These are phyloP conservation scores for Pyricularia sp. DNA, from an alignment of 2,329 filamentous ascomycete genomes.

Conservation along the genomic window DNA sequence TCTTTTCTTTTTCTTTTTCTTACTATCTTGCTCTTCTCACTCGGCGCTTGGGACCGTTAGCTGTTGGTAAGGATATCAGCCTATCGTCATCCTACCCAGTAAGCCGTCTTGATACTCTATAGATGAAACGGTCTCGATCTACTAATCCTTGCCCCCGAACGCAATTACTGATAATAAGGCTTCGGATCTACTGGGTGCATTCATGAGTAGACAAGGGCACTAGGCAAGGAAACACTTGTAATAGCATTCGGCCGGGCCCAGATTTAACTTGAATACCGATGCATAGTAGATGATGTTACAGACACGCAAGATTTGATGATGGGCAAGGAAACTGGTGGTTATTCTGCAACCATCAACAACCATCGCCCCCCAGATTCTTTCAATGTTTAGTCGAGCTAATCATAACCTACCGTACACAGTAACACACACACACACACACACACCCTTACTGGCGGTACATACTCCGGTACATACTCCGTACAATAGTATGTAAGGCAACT, in stretches of 20 bases:
- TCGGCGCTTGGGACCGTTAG: neutral
- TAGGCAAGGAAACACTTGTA: neutral
- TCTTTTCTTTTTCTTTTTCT: neutral
- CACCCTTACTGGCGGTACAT: too few relatives aligned
- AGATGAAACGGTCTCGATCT: neutral
- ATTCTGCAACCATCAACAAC: neutral
- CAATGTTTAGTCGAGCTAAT: too few relatives aligned
- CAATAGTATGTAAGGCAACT: too few relatives aligned
- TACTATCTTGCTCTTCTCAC: neutral
- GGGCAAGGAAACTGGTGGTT: neutral
- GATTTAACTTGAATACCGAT: neutral
- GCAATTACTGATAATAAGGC: neutral
- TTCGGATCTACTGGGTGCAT: neutral
- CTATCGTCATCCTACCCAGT: neutral
- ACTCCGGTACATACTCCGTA: too few relatives aligned
- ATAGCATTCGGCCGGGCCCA: neutral
- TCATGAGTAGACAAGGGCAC: neutral
- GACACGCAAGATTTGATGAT: neutral
- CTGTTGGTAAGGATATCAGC: neutral
- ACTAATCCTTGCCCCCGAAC: neutral
- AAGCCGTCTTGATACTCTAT: neutral
- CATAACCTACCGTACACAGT: neutral
- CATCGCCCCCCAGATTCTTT: neutral
- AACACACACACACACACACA: too few relatives aligned
- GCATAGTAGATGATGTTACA: neutral